A percentile compares a stretch with the other conserved stretches of the same genome.
phyloP scores from a whole-genome alignment of 768 basidiomycete species.

The Austroboletus eburneus region DNA sequence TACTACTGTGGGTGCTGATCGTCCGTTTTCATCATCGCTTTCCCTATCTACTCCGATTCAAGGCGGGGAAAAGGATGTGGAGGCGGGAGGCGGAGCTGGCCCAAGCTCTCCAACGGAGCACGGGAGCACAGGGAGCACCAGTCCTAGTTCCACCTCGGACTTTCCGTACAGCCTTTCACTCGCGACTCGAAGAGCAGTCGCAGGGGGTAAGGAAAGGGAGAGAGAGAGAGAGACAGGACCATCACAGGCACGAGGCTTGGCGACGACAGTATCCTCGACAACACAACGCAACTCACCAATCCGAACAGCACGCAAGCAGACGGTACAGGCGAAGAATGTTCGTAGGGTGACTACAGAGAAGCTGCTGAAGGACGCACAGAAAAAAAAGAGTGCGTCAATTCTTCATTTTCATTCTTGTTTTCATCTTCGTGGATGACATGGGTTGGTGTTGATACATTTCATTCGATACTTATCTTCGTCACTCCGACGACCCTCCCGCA shows the following conservation, averaged over 20 bases:
- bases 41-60: too few relatives aligned
- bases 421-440: background rate
- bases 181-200: constrained; percentile 1
- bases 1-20: background rate
- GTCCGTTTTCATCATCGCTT: background rate
- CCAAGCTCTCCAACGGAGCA: background rate
- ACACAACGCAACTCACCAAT: background rate
- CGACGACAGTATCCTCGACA: background rate
- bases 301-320: constrained; percentile 14
- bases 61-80: too few relatives aligned
- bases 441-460: background rate
- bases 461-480: background rate
- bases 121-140: background rate
- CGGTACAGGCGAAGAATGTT: constrained; percentile 3
- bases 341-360: constrained; percentile 8
- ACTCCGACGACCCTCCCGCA: too few relatives aligned
- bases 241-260: background rate
- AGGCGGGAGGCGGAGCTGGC: background rate
- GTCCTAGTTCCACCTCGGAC: constrained; percentile 15
- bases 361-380: constrained; percentile 19
- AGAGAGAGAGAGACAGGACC: background rate
- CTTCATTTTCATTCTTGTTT: background rate
- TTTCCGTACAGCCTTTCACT: constrained; percentile 18
- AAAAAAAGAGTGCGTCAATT: constrained; percentile 15
- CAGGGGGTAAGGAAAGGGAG: constrained; percentile 6